A percentile compares a stretch with the other conserved stretches of the same genome.
phyloP scores from a whole-genome alignment of 2,329 filamentous ascomycete genomes.

The Fusarium ramigenum region DNA sequence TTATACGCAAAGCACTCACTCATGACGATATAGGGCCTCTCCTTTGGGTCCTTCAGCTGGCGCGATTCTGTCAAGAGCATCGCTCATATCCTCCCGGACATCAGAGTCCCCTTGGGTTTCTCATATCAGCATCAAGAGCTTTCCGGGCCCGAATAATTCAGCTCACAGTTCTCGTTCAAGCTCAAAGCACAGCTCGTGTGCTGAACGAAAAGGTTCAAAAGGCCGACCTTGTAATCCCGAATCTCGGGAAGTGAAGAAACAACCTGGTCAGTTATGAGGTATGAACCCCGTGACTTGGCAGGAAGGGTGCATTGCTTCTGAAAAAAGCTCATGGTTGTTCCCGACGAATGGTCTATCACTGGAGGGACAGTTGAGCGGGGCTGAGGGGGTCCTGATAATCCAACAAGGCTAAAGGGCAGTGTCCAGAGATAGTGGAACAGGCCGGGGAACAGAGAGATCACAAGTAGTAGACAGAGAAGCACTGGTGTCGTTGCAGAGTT shows the following conservation, averaged over 20 bases:
- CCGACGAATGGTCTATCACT: constrained; percentile 35
- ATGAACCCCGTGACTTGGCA: constrained; percentile 79
- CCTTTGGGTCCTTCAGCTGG: constrained; percentile 79
- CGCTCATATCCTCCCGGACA: constrained; percentile 92
- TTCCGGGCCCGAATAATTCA: background rate
- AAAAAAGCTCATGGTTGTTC: constrained; percentile 73
- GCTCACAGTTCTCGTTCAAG: constrained; percentile 86
- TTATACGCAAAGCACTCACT: constrained; percentile 41
- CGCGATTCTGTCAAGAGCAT: constrained; percentile 89
- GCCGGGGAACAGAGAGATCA: constrained; percentile 62
- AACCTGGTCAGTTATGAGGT: constrained; percentile 86
- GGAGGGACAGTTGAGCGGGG: constrained; percentile 45
- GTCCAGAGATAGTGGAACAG: constrained; percentile 63
- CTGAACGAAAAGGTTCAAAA: constrained; percentile 92
- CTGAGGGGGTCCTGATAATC: constrained; percentile 44
- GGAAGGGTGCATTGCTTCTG: constrained; percentile 89
- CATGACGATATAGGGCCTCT: constrained; percentile 81
- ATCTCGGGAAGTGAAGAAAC: constrained; percentile 80
- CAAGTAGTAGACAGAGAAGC: constrained; percentile 57
- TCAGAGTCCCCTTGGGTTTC: constrained; percentile 68
- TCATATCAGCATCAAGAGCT: constrained; percentile 49
- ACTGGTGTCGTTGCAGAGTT: constrained; percentile 53
- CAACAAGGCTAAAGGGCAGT: constrained; percentile 55
- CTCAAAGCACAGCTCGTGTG: constrained; percentile 92
- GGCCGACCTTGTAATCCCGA: constrained; percentile 81